Percentiles rank a stretch among this genome's conserved stretches.
These are phyloP conservation scores for Limtongozyma cylindracea DNA, from an alignment of 805 yeast genomes.

Conservation along the genomic window DNA sequence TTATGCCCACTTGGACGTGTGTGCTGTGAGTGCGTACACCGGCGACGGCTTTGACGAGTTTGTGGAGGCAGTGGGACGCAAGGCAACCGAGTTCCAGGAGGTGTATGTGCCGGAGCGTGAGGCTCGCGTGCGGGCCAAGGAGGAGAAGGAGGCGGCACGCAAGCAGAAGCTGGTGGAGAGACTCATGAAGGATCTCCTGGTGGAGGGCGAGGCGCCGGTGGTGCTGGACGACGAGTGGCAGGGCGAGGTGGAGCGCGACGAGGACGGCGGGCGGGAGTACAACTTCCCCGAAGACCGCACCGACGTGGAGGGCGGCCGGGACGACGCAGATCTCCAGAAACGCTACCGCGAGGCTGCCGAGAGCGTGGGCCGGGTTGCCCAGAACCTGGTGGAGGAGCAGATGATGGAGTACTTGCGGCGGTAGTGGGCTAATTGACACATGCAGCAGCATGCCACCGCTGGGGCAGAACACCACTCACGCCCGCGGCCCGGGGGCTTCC, in stretches of 20 bases:
- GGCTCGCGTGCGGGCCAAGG: constrained; percentile 47
- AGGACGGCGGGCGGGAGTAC: constrained; percentile 32
- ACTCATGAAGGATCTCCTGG: constrained; percentile 72
- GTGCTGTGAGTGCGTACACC: constrained; percentile 77
- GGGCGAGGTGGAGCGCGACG: constrained; percentile 22
- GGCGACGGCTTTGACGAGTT: constrained; percentile 92
- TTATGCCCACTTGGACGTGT: constrained; percentile 78
- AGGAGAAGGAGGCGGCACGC: constrained; percentile 43
- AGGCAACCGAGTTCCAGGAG: constrained; percentile 68
- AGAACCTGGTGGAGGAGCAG: too few species aligned
- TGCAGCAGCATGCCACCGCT: too few species aligned
- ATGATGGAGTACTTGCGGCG: too few species aligned
- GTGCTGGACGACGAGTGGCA: constrained; percentile 18
- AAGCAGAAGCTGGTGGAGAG: constrained; percentile 47
- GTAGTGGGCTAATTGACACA: too few species aligned
- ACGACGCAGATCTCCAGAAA: constrained; percentile 26
- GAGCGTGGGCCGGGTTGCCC: too few species aligned
- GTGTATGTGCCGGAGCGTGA: constrained; percentile 77
- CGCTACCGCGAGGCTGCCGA: too few species aligned
- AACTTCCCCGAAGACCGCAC: constrained; percentile 44
- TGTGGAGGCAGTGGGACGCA: constrained; percentile 57
- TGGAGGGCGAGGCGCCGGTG: constrained; percentile 21
- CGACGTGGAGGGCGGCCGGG: constrained; percentile 26
- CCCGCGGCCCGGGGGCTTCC: too few species aligned
- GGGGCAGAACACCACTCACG: too few species aligned